Evolutionary conservation across 148 eudicot genomes (phyloP).

Genomic region (Vaccinium darrowii): DNA sequence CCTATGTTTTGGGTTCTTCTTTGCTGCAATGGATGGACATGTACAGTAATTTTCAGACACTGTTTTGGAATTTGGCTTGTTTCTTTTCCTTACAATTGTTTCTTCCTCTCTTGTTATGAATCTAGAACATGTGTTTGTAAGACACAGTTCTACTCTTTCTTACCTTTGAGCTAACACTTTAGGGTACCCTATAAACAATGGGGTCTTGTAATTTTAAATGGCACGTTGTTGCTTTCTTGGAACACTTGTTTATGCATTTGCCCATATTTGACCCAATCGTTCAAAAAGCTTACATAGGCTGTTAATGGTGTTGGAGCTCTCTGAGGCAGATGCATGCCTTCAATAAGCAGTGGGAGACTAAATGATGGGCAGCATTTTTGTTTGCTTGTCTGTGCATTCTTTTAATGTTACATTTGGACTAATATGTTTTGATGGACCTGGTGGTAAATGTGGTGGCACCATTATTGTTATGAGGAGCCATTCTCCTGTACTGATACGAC

Average conservation of each 20-base stretch:
- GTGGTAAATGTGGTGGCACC: not conserved
- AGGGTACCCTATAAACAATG: not conserved
- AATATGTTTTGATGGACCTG: not conserved
- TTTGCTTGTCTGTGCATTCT: conserved; percentile 3
- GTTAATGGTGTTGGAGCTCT: not conserved
- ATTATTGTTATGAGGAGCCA: not conserved
- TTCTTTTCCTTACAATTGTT: not conserved
- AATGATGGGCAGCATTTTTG: not conserved
- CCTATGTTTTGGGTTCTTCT: not conserved
- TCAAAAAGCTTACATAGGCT: not conserved
- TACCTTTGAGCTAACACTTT: not conserved
- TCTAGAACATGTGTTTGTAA: no score
- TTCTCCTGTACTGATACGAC: not conserved
- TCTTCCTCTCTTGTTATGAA: not conserved
- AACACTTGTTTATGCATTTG: not conserved
- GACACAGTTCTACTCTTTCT: no score
- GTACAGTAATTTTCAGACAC: conserved; percentile 12
- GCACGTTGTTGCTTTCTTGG: not conserved
- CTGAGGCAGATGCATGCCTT: not conserved
- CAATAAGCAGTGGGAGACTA: not conserved
- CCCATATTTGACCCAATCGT: not conserved
- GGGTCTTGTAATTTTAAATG: not conserved
- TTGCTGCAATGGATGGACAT: conserved; percentile 17
- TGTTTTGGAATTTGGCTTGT: not conserved
- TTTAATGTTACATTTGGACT: not conserved